Conservation (phyloP, 352 stramenopile genomes). For the Phytophthora hibernalis region DNA sequence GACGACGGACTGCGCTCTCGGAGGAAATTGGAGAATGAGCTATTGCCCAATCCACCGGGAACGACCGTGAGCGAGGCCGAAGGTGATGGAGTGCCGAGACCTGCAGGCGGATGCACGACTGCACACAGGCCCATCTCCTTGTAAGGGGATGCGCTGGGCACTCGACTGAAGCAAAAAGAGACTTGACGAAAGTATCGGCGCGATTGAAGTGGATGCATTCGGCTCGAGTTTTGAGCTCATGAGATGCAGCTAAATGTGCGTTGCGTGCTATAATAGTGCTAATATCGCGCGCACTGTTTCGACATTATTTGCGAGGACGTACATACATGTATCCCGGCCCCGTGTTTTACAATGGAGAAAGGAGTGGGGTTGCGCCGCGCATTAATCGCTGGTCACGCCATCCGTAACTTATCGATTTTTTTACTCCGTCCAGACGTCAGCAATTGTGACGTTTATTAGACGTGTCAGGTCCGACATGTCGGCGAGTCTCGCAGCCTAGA, state of each 20-base stretch:
- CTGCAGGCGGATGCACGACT: constrained; percentile 5
- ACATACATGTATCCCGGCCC: no score
- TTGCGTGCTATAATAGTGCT: no score
- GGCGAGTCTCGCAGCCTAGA: no score
- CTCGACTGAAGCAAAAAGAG: constrained; percentile 2
- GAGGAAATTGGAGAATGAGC: constrained; percentile 30
- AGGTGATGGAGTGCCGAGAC: constrained; percentile 7
- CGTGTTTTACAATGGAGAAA: background rate
- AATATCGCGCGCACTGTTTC: no score
- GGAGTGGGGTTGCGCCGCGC: background rate
- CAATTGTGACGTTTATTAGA: no score
- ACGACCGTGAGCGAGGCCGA: constrained; percentile 8
- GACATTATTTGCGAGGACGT: background rate
- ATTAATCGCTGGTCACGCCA: background rate
- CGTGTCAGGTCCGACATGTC: no score
- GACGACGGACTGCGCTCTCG: constrained; percentile 7
- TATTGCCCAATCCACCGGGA: background rate
- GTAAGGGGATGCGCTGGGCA: background rate
- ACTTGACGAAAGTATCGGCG: background rate
- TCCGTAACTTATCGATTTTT: background rate
- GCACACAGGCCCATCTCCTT: constrained; percentile 1
- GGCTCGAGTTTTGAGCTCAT: no score
- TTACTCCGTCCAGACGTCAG: background rate
- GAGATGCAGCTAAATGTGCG: background rate
- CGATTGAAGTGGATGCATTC: constrained; percentile 1